Percentiles rank a stretch among this genome's conserved stretches.
phyloP scores from a whole-genome alignment of 139 green algal species.

The Ettlia oleoabundans region DNA sequence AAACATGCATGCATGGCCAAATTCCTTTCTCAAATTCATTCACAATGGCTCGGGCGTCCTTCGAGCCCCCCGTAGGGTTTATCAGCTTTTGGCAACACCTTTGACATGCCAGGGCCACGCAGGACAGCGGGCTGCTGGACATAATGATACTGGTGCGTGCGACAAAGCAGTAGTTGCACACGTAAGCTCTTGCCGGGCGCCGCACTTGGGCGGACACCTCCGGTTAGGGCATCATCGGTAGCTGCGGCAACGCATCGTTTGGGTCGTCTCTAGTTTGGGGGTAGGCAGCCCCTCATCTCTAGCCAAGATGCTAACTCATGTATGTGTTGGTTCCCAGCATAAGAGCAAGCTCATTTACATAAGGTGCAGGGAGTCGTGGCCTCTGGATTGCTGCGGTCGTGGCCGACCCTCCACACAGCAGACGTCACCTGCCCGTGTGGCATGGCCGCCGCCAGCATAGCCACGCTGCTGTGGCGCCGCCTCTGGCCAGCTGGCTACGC shows the following conservation, averaged over 20 bases:
- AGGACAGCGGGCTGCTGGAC: neutral
- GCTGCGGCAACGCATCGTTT: no score
- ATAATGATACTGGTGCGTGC: neutral
- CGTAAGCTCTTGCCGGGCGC: no score
- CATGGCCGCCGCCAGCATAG: neutral
- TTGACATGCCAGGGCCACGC: neutral
- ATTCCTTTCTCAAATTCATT: no score
- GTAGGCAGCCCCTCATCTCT: no score
- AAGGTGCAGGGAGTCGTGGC: neutral
- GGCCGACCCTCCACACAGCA: neutral
- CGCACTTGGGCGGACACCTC: neutral
- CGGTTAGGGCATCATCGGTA: no score
- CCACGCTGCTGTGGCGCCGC: conserved; percentile 4
- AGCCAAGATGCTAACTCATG: neutral
- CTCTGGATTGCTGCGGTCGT: conserved; percentile 1
- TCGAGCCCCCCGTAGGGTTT: neutral
- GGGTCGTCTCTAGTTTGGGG: no score
- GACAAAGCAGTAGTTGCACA: neutral
- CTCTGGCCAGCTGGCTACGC: neutral
- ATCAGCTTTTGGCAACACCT: neutral
- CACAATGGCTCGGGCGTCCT: neutral
- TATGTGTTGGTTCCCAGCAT: no score
- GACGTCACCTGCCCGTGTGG: neutral
- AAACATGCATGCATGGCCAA: no score
- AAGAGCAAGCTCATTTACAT: no score